Evolutionary conservation across 1,284 basidiomycete genomes (phyloP), one percentile per base, ranked within the genome.

Genomic region (Puccinia hordei): DNA sequence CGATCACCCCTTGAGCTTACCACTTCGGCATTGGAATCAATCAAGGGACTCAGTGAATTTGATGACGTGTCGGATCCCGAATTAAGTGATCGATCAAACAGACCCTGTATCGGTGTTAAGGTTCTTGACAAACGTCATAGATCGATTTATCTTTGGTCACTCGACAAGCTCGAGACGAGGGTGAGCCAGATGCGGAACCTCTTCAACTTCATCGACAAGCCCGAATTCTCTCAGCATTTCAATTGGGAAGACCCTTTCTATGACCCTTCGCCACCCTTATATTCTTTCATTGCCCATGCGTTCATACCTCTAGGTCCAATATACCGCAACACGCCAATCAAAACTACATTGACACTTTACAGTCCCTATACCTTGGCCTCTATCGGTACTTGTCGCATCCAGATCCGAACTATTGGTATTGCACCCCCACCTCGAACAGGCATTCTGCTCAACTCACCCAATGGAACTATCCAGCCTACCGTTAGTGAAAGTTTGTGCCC

Each of bases 141-240:
- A 81, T 92, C 92, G 46, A 90, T 96, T 80, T 95, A 95, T 85
- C 88, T 90, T 6, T 99, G 96, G 96, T 95, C 94, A 22, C 87
- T 96, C 55, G 90, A 92, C 82, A 91, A 93, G 66, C 90, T 98
- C 84, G 90, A 92, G 83, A 92, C 93, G 83, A 94, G 95, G 81
- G 87, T 98, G 9, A 90, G 91, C 82, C 92, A 93, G 82, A 99
- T 99, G 95, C 91, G 94, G 66, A 96, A 96, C 85, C 88, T 96
- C 46, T 93, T 92, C 27, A 91, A 91, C n/a, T 94, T 95, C 85
- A 92, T 95, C 83, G 93, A 95, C 86, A 91, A 92, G 79, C 95
- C 96, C 8, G 92, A 92, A 17, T 96, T 81, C 86, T 92, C 93
- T 22, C 91, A 92, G 82, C 95, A 98, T 86, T 96, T 98, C 86